Base-by-base conservation (phyloP, 139 green algal genomes). In the Microglena sp. region DNA sequence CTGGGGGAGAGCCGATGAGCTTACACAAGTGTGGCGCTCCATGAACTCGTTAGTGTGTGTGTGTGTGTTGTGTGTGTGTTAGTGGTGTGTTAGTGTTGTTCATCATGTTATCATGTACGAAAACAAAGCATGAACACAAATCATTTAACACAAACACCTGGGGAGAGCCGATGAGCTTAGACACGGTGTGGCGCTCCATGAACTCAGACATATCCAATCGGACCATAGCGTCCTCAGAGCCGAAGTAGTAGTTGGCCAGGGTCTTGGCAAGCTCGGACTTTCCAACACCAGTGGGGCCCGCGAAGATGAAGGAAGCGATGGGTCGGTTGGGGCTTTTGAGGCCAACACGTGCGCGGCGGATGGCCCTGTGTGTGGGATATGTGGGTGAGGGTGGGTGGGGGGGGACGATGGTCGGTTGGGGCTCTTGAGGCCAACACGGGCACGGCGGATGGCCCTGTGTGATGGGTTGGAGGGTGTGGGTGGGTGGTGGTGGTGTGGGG, bases 261-360 rank as follows among this genome's bases (percentile, higher is more conserved):
- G 93, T 95, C 90, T 99, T 99, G 76, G 92, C 92, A 62, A 99
- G 87, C 87, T 99, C 94, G 0, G 90, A 97, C 87, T 99, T 99
- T 74, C 94, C 94, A 43, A 98, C 94, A 81, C 87, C 77, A 4
- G 71, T 72, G 26, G 31, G 60, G 55, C 89, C 90, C 8, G 84
- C 89, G 80, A 97, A 97, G 78, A 97, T 96, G 89, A 98, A 98
- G 29, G 82, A 92, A 7, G 92, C 92, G 55, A 97, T 97, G 59
- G 92, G 92, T 54, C 76, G 81, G 85, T 95, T 97, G 73, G 94
- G 94, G 83, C 95, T 97, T 86, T 99, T 99, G 24, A 99, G 88
- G 30, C 94, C 94, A 24, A 97, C 92, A 45, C 92, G 83, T 21
- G 94, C 94, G 58, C 92, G 87, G 55, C 94, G 84, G 73, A 99